Evolutionary conservation across 2,329 filamentous ascomycete genomes (phyloP).

Genomic region (Xylaria sp.): DNA sequence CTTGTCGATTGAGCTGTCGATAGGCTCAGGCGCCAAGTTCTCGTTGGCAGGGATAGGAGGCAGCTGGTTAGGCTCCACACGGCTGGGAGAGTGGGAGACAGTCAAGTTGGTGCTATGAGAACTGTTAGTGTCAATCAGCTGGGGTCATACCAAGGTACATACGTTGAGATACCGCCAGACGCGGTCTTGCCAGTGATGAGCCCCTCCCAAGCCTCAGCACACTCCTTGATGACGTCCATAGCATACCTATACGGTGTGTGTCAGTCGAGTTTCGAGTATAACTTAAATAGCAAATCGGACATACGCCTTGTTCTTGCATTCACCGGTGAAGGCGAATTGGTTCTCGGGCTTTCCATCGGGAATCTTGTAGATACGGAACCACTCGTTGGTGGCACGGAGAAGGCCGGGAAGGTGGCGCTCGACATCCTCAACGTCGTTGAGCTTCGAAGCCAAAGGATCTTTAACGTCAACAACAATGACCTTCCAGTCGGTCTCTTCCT

Average conservation of each 20-base stretch:
- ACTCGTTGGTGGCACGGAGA: slow-evolving; percentile 97
- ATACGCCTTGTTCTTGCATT: slow-evolving; percentile 99
- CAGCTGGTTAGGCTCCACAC: slow-evolving; percentile 71
- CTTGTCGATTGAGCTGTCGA: slow-evolving; percentile 98
- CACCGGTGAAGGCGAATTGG: slow-evolving; percentile 99
- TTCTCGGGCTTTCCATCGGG: slow-evolving; percentile 99
- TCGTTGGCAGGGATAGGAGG: slow-evolving; percentile 79
- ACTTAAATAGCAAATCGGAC: slow-evolving; percentile 32
- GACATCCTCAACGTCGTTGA: slow-evolving; percentile 98
- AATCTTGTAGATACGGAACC: slow-evolving; percentile 99
- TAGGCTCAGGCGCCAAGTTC: slow-evolving; percentile 83
- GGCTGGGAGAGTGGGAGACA: slow-evolving; percentile 74
- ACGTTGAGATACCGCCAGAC: slow-evolving; percentile 80
- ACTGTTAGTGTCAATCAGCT: slow-evolving; percentile 24
- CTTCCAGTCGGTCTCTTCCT: slow-evolving; percentile 99
- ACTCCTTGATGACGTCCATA: slow-evolving; percentile 94
- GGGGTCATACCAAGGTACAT: slow-evolving; percentile 50
- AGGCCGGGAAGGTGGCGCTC: slow-evolving; percentile 97
- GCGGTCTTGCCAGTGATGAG: slow-evolving; percentile 89
- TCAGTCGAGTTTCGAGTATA: slow-evolving; percentile 32
- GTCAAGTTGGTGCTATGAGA: slow-evolving; percentile 76
- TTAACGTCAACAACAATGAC: slow-evolving; percentile 99
- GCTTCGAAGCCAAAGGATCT: slow-evolving; percentile 93
- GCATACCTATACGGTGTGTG: slow-evolving; percentile 68
- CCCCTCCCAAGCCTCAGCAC: slow-evolving; percentile 95